These are phyloP conservation scores for Gracilaria gracilis DNA, from an alignment of 23 red algal species.

Conservation along the genomic window DNA sequence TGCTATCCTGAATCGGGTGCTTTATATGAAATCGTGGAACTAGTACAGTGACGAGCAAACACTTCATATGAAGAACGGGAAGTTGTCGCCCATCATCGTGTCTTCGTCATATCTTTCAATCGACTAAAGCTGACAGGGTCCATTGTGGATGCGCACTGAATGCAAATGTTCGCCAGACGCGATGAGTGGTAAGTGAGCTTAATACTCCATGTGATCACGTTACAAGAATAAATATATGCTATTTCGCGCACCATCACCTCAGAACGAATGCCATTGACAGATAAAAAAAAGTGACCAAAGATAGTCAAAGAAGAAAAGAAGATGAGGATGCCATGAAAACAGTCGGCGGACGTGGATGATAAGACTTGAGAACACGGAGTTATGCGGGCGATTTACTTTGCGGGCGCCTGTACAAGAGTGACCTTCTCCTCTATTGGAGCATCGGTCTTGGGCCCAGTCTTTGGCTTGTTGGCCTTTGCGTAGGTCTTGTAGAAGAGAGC, in stretches of 20 bases:
- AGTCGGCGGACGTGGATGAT: background rate
- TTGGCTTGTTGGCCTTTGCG: slow-evolving; percentile 80
- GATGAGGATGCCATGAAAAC: background rate
- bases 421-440: slow-evolving; percentile 47
- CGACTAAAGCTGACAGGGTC: background rate
- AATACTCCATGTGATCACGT: too few species aligned
- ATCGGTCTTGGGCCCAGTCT: slow-evolving; percentile 71
- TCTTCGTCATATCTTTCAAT: background rate
- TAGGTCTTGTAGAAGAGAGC: slow-evolving; percentile 89
- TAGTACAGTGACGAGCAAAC: too few species aligned
- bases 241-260: too few species aligned
- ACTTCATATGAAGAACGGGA: too few species aligned
- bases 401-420: slow-evolving; percentile 20
- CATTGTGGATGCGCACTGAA: background rate
- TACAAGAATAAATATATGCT: too few species aligned
- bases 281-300: too few species aligned
- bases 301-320: background rate
- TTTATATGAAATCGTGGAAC: too few species aligned
- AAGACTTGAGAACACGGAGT: background rate
- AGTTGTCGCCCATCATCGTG: too few species aligned
- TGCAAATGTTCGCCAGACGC: too few species aligned
- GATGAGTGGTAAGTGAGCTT: too few species aligned
- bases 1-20: too few species aligned
- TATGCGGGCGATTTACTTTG: slow-evolving; percentile 23
- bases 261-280: too few species aligned